phyloP scores from a whole-genome alignment of 1,139 yeast genomes.

The Debaryomyces singareniensis region DNA sequence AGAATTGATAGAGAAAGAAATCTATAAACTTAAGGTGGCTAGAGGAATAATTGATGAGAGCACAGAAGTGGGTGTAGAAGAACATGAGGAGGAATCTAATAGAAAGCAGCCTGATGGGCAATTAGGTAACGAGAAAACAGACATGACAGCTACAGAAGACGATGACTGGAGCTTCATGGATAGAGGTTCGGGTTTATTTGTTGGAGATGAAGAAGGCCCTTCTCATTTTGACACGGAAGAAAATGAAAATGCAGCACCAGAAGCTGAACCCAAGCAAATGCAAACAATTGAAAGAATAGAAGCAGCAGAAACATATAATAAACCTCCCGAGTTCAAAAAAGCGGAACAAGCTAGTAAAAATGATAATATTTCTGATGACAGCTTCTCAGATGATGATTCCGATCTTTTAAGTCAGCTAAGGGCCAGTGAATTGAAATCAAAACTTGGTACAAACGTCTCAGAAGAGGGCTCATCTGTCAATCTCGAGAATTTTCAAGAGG shows the following conservation, averaged over 20 bases:
- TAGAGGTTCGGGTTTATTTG: conserved; percentile 17
- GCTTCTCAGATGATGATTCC: conserved; percentile 16
- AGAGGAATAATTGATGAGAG: conserved; percentile 15
- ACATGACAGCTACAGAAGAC: conserved; percentile 4
- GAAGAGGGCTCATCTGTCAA: too few relatives aligned
- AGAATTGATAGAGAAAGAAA: conserved; percentile 29
- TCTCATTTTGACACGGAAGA: background rate
- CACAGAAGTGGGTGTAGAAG: background rate
- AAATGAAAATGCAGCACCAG: background rate
- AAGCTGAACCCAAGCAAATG: background rate
- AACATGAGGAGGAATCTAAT: background rate
- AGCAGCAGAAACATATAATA: conserved; percentile 1
- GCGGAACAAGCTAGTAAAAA: background rate
- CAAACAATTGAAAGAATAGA: background rate
- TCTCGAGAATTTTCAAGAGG: too few relatives aligned
- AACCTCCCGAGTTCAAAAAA: background rate
- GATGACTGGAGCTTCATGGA: conserved; percentile 33
- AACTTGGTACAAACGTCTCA: too few relatives aligned
- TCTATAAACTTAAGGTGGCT: conserved; percentile 24
- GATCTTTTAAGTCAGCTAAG: too few relatives aligned
- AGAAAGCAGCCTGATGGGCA: too few relatives aligned
- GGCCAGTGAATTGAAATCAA: too few relatives aligned
- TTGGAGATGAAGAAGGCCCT: conserved; percentile 21
- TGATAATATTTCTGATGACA: conserved; percentile 10
- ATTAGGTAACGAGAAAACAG: conserved; percentile 6